phyloP scores from a whole-genome alignment of 2,329 filamentous ascomycete species.

The Diaporthe australafricana region DNA sequence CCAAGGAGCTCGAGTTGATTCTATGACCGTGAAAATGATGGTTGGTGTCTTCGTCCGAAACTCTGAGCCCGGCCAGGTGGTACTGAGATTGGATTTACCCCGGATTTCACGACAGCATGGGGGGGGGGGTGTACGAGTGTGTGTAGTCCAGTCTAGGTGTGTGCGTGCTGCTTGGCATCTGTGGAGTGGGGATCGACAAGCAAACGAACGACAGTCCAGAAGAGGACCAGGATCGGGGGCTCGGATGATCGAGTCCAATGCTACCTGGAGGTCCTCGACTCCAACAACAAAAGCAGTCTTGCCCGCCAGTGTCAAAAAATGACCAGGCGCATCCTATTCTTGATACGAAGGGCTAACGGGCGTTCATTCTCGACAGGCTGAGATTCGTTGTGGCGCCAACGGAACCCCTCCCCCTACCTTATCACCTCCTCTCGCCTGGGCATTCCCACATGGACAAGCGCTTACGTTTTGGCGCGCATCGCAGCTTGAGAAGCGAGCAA shows the following conservation, averaged over 20 bases:
- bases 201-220: too few species aligned
- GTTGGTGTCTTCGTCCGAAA: neutral
- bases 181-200: neutral
- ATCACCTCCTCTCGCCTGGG: slow-evolving; percentile 7
- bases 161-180: neutral
- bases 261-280: slow-evolving; percentile 10
- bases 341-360: slow-evolving; percentile 10
- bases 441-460: neutral
- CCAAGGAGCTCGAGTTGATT: too few species aligned
- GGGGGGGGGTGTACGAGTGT: neutral
- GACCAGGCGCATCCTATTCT: slow-evolving; percentile 9
- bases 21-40: too few species aligned
- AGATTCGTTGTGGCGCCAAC: slow-evolving; percentile 17
- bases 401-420: neutral
- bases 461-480: neutral
- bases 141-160: too few species aligned
- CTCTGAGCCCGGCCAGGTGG: slow-evolving; percentile 15
- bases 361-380: slow-evolving; percentile 12
- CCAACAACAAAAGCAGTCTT: neutral
- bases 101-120: neutral
- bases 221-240: neutral
- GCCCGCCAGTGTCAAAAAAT: neutral
- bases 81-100: slow-evolving; percentile 22
- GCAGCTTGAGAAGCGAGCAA: neutral
- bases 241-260: slow-evolving; percentile 4